Conservation (phyloP, 805 yeast species). For the Hemisphaericaspora nanyangensis region DNA sequence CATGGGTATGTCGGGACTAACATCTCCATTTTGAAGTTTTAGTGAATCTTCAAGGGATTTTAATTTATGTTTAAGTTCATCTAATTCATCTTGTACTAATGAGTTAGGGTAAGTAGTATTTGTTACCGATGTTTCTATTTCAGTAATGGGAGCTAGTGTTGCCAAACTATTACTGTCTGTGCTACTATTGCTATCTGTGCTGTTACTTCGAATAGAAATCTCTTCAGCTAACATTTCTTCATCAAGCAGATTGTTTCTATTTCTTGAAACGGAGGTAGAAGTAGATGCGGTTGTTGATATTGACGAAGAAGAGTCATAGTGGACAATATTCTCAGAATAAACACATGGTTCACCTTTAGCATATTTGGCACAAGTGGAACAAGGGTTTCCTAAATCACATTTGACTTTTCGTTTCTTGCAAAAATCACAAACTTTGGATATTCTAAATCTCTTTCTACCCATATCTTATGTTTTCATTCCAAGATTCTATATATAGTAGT, state of each 20-base stretch:
- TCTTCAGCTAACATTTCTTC: slow-evolving; percentile 5
- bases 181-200: background rate
- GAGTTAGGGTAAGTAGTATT: background rate
- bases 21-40: background rate
- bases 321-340: slow-evolving; percentile 5
- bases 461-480: too few relatives aligned
- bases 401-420: slow-evolving; percentile 35
- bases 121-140: background rate
- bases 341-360: slow-evolving; percentile 23
- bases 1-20: background rate
- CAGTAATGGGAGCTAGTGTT: background rate
- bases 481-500: too few relatives aligned
- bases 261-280: background rate
- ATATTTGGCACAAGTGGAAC: slow-evolving; percentile 31
- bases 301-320: background rate
- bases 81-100: slow-evolving; percentile 11
- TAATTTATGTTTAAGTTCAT: slow-evolving; percentile 12
- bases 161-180: background rate
- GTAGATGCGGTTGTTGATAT: background rate
- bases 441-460: slow-evolving; percentile 21
- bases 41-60: slow-evolving; percentile 12
- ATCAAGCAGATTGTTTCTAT: too few relatives aligned
- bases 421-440: slow-evolving; percentile 32
- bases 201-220: background rate
- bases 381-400: slow-evolving; percentile 35